Percentiles rank a stretch among this genome's conserved stretches.
Evolutionary conservation across 768 basidiomycete genomes (phyloP).

Genomic region (Lactarius evosmus): DNA sequence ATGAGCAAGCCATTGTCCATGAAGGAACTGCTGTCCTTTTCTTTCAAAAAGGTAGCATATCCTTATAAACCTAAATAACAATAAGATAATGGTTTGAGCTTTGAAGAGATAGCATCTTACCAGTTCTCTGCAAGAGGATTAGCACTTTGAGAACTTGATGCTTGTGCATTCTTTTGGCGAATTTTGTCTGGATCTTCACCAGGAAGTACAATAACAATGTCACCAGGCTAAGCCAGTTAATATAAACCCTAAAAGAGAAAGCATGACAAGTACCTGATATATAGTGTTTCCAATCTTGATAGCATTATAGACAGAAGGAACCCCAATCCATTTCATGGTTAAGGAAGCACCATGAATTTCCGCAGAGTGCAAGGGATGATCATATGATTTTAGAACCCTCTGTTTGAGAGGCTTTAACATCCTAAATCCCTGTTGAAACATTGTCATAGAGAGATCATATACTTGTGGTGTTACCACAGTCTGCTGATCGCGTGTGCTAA

Average conservation of each 20-base stretch:
- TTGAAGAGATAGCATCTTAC: conserved; percentile 39
- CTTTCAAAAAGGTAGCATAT: conserved; percentile 62
- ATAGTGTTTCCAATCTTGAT: conserved; percentile 54
- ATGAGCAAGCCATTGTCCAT: conserved; percentile 70
- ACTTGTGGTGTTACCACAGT: conserved; percentile 21
- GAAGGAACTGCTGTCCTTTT: conserved; percentile 49
- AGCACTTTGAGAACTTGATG: conserved; percentile 43
- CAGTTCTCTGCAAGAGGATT: conserved; percentile 63
- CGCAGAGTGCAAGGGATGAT: background rate
- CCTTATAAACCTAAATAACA: conserved; percentile 57
- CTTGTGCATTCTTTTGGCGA: conserved; percentile 42
- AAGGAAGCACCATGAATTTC: conserved; percentile 35
- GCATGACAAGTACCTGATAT: conserved; percentile 44
- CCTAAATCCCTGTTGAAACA: conserved; percentile 16
- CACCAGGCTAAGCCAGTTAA: conserved; percentile 46
- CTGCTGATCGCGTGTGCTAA: background rate
- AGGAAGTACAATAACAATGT: conserved; percentile 60
- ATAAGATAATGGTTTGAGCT: background rate
- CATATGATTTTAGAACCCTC: background rate
- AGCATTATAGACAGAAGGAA: conserved; percentile 21
- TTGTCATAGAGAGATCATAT: background rate
- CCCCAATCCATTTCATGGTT: conserved; percentile 21
- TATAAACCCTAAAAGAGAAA: background rate
- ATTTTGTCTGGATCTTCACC: conserved; percentile 47
- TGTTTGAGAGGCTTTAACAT: background rate